Conservation (phyloP, 2,329 filamentous ascomycete species). For the Beauveria australis region DNA sequence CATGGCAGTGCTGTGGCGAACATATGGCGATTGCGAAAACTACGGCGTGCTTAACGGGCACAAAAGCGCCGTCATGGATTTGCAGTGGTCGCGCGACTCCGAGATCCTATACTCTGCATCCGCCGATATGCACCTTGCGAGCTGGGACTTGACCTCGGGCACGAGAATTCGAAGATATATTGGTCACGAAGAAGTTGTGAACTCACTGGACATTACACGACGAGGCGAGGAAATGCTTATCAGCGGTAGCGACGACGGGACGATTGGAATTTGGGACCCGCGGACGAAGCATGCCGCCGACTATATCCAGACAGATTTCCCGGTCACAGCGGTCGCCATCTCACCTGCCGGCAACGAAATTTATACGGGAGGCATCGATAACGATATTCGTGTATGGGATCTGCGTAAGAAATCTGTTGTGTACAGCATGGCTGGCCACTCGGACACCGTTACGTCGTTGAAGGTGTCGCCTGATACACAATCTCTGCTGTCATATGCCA, state of each 20-base stretch:
- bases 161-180: slow-evolving; percentile 83
- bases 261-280: slow-evolving; percentile 93
- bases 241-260: slow-evolving; percentile 88
- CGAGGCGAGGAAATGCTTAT: slow-evolving; percentile 85
- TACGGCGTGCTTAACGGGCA: slow-evolving; percentile 85
- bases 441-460: slow-evolving; percentile 84
- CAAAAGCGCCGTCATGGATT: slow-evolving; percentile 80
- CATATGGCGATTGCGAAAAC: slow-evolving; percentile 88
- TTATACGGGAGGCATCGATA: slow-evolving; percentile 91
- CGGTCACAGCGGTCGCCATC: slow-evolving; percentile 84
- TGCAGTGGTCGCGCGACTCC: slow-evolving; percentile 96
- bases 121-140: slow-evolving; percentile 85
- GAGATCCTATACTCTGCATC: slow-evolving; percentile 85
- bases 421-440: slow-evolving; percentile 83
- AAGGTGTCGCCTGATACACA: slow-evolving; percentile 90
- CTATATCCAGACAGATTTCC: slow-evolving; percentile 84
- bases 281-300: slow-evolving; percentile 81
- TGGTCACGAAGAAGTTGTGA: slow-evolving; percentile 94
- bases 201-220: slow-evolving; percentile 78
- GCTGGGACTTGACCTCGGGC: slow-evolving; percentile 92
- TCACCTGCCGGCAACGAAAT: slow-evolving; percentile 92
- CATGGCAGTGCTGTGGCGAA: slow-evolving; percentile 76
- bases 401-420: slow-evolving; percentile 81
- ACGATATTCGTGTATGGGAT: slow-evolving; percentile 97
- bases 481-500: slow-evolving; percentile 80